phyloP scores from a whole-genome alignment of 805 yeast genomes.

The Metschnikowia lachancei region DNA sequence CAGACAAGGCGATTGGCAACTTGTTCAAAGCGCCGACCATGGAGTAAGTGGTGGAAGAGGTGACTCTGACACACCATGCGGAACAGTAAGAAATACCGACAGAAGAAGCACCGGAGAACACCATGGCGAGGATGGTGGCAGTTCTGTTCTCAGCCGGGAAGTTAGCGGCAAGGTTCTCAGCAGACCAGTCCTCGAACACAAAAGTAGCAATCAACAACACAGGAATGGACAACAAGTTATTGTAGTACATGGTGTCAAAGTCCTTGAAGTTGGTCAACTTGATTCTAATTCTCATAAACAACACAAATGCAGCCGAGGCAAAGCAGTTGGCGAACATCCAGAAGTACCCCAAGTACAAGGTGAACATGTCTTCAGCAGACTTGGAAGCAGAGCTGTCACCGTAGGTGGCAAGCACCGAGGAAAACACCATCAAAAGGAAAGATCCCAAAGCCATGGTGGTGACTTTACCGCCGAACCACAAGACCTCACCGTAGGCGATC shows the following conservation, averaged over 20 bases:
- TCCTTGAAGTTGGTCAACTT: constrained; percentile 95
- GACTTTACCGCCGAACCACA: constrained; percentile 94
- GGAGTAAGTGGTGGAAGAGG: constrained; percentile 96
- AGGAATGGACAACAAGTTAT: constrained; percentile 91
- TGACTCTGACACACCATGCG: constrained; percentile 99
- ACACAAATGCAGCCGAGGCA: constrained; percentile 88
- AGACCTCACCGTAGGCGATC: constrained; percentile 96
- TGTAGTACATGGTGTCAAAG: constrained; percentile 95
- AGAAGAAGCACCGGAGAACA: constrained; percentile 89
- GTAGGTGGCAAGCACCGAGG: constrained; percentile 93
- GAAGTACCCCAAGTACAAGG: constrained; percentile 71
- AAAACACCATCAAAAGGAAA: constrained; percentile 86
- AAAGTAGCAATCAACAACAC: constrained; percentile 75
- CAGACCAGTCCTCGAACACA: constrained; percentile 88
- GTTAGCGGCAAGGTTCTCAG: constrained; percentile 68
- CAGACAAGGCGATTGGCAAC: constrained; percentile 94
- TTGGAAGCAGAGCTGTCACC: constrained; percentile 61
- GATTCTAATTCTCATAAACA: constrained; percentile 95
- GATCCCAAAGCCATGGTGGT: constrained; percentile 87
- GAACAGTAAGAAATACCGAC: constrained; percentile 98
- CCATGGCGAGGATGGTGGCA: constrained; percentile 75
- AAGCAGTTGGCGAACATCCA: constrained; percentile 98
- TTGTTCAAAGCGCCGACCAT: constrained; percentile 99
- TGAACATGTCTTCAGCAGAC: constrained; percentile 42
- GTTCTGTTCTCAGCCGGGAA: constrained; percentile 72